Conservation (phyloP, 2,329 filamentous ascomycete genomes). For the Trichoderma koningii region DNA sequence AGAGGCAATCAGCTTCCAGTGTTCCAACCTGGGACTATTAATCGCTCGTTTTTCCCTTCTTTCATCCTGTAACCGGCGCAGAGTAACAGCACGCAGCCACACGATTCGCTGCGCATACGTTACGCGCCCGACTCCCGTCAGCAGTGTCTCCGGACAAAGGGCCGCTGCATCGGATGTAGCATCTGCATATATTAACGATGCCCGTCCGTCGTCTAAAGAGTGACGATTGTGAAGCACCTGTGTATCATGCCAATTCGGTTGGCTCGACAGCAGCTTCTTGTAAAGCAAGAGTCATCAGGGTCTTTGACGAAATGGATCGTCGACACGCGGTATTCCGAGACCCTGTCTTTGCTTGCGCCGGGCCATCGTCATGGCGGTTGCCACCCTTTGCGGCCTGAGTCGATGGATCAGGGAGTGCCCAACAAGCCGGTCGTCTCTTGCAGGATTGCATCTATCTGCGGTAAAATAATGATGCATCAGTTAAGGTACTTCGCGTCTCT, state of each 20-base stretch:
- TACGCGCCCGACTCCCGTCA: constrained; percentile 8
- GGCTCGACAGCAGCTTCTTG: too few relatives aligned
- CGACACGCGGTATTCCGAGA: not conserved
- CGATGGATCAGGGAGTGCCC: not conserved
- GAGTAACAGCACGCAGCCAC: not conserved
- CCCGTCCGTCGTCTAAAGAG: too few relatives aligned
- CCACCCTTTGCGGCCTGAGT: not conserved
- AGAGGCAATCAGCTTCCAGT: not conserved
- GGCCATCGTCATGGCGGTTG: not conserved
- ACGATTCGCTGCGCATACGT: not conserved
- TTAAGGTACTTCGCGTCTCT: too few relatives aligned
- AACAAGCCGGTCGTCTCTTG: not conserved
- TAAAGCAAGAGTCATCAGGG: not conserved
- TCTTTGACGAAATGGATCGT: not conserved
- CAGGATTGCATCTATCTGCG: not conserved
- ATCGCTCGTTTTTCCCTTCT: not conserved
- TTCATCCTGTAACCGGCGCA: too few relatives aligned
- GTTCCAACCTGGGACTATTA: not conserved
- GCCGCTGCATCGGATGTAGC: not conserved
- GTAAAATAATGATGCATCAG: too few relatives aligned
- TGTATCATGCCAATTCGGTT: too few relatives aligned
- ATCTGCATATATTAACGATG: too few relatives aligned
- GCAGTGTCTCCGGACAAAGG: constrained; percentile 5
- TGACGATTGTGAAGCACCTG: too few relatives aligned
- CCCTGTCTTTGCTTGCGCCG: not conserved